These are phyloP conservation scores for Neurospora intermedia DNA, from an alignment of 495 filamentous ascomycete species.

Conservation along the genomic window DNA sequence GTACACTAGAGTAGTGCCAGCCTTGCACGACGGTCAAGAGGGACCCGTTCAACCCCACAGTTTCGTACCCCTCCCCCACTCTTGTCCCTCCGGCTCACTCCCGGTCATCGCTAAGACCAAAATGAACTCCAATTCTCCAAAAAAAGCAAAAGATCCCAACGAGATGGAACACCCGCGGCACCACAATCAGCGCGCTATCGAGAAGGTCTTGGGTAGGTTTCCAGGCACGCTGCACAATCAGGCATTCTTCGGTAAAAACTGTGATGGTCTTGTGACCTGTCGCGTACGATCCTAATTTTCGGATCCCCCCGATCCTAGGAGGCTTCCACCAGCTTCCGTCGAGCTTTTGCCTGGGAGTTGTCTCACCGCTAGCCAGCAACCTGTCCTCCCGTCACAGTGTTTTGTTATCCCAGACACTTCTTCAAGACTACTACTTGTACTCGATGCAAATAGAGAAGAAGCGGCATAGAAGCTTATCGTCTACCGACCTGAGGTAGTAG, in stretches of 20 bases:
- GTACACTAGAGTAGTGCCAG: neutral
- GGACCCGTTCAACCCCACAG: neutral
- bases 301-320: constrained; percentile 3
- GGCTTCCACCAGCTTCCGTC: neutral
- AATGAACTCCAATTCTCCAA: neutral
- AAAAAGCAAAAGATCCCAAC: neutral
- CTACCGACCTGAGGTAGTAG: neutral
- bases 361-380: constrained; percentile 9
- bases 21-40: neutral
- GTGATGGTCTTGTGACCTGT: constrained; percentile 13
- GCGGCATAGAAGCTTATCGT: neutral
- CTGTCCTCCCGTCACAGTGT: neutral
- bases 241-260: constrained; percentile 2
- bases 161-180: neutral
- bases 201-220: neutral
- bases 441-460: neutral
- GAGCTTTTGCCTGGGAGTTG: neutral
- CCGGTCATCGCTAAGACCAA: neutral
- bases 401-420: neutral
- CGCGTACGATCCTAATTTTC: constrained; percentile 5
- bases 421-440: neutral
- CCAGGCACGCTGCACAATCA: constrained; percentile 2
- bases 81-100: neutral
- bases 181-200: constrained; percentile 1
- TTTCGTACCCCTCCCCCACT: neutral